phyloP scores from a whole-genome alignment of 164 flowering plant species.

The Amborella trichopoda region DNA sequence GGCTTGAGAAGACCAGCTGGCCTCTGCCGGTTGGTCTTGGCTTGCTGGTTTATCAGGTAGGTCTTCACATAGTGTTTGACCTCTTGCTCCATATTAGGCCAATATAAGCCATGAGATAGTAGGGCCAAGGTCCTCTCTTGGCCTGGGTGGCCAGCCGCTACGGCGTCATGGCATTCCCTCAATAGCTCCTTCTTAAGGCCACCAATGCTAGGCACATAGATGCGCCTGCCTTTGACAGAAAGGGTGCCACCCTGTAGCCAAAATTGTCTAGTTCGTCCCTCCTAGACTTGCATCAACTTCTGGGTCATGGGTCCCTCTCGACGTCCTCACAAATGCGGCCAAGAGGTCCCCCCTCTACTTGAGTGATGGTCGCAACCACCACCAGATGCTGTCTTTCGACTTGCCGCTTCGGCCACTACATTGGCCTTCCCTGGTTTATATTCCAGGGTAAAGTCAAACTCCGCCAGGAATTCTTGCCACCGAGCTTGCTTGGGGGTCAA shows the following conservation, averaged over 20 bases:
- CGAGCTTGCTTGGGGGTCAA: no score
- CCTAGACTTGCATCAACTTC: no score
- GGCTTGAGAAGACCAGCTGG: not conserved
- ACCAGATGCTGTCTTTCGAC: no score
- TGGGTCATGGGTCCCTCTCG: no score
- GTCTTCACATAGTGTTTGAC: not conserved
- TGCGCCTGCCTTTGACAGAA: not conserved
- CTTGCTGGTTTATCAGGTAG: not conserved
- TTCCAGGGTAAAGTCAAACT: no score
- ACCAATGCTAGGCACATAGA: not conserved
- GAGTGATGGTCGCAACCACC: no score
- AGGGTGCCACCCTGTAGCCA: not conserved
- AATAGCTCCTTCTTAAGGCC: not conserved
- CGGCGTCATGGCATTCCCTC: not conserved
- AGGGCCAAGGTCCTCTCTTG: not conserved
- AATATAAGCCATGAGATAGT: not conserved
- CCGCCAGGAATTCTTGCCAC: no score
- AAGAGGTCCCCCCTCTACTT: no score
- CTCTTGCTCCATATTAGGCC: not conserved
- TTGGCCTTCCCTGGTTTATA: no score
- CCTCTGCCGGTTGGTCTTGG: not conserved
- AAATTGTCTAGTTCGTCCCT: no score
- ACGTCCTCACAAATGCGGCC: no score
- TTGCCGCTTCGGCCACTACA: no score
- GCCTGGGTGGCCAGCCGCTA: not conserved